Conservation (phyloP, 1,284 basidiomycete genomes). For the Omphalotus olearius region DNA sequence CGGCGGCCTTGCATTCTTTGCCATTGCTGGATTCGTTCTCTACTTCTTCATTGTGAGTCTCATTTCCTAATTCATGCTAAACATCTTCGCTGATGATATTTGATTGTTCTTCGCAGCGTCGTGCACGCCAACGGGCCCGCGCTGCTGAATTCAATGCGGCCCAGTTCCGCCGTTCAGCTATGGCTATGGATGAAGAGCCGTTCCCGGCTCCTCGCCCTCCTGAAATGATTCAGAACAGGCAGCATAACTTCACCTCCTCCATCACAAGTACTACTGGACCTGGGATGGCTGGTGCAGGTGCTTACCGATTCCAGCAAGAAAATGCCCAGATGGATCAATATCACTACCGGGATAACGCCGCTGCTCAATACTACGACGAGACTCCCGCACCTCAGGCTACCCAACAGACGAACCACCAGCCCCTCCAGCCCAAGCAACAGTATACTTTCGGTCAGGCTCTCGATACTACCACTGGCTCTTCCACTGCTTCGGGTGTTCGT, state of each 20-base stretch:
- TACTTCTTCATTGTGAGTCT: conserved; percentile 14
- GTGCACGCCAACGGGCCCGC: conserved; percentile 5
- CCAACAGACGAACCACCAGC: conserved; percentile 8
- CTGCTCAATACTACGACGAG: conserved; percentile 5
- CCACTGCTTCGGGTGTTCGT: not conserved
- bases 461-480: not conserved
- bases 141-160: conserved; percentile 13
- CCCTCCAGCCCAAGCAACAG: conserved; percentile 32
- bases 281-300: conserved; percentile 33
- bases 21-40: conserved; percentile 10
- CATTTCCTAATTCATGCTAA: not conserved
- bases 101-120: conserved; percentile 10
- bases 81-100: not conserved
- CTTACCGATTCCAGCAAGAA: conserved; percentile 16
- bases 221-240: conserved; percentile 9
- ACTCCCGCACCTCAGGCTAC: conserved; percentile 14
- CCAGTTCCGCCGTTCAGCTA: conserved; percentile 19
- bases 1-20: conserved; percentile 14
- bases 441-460: conserved; percentile 32
- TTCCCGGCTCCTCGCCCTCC: conserved; percentile 5
- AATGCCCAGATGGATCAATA: not conserved
- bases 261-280: conserved; percentile 25
- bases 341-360: not conserved
- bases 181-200: conserved; percentile 15
- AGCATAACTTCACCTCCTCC: conserved; percentile 29